Base-by-base conservation (phyloP, 2,329 filamentous ascomycete genomes). In the Endocalyx cinctus region DNA sequence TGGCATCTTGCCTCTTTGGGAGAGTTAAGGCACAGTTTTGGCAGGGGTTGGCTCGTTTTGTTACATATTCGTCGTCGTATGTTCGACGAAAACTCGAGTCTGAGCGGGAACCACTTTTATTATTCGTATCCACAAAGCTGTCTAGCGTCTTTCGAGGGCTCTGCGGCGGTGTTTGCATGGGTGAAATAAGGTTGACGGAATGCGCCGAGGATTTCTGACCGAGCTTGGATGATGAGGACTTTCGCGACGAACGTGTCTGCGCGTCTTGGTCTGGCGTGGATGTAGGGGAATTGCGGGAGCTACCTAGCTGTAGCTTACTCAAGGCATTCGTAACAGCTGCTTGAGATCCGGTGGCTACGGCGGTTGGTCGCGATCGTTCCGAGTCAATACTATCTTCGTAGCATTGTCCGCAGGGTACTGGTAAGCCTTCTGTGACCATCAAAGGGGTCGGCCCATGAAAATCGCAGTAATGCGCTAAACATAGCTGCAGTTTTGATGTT, bases 391-490 rank as follows among this genome's bases (percentile, higher is more conserved):
- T 43, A 15, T 66, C 63, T 41, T 80, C 73, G 50, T 68, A 74
- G 52, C 79, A 84, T 47, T 69, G 64, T 37, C 65, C 64, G 51
- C 79, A 84, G 29, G 73, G 67, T 10, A 77, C 72, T 3, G 77
- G 74, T 11, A 81, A 60, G 30, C 77, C 78, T 55, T 84, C 78
- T 22, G 79, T 84, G 50, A 82, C 79, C 74, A 84, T 81, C 38
- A 84, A 59, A 31, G 79, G 79, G 29, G 79, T 83, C 30, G 79
- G 79, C 42, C 79, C 79, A 60, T 84, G 79, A 42, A 76, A 68
- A 57, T 84, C 79, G 67, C 79, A 84, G 54, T 82, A 83, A 57
- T 83, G 79, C 50, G 79, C 79, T 48, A 84, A 69, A 56, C 77
- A 82, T 54, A 83, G 63, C 79, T 83, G 72, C 38, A 77, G 45